Base-by-base conservation (phyloP, 352 stramenopile species). In the Globisporangium middletonii region DNA sequence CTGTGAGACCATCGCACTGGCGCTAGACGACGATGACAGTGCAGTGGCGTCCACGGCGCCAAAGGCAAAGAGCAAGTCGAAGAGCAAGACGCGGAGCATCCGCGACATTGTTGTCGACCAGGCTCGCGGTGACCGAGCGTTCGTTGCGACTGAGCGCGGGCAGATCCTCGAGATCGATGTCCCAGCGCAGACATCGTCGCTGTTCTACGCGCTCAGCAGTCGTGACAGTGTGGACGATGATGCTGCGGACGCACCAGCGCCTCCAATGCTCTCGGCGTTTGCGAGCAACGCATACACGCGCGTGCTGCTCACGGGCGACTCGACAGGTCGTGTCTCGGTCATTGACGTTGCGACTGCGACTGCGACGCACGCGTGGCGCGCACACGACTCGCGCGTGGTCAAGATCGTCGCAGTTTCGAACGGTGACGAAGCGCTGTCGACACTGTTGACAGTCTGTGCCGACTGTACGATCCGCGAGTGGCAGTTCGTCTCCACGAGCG, bases 391-490 rank as follows among this genome's bases (percentile, higher is more conserved):
- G 9, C 75, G 83, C 3, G 66, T 92, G 54, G 81, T 93, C 69
- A 90, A 89, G 55, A 68, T 93, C 35, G 84, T 78, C 72, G 92
- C 81, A 78, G 45, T 75, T 7, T 49, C 37, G 13, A 18, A 46
- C 11, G 45, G 37, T 6, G 55, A 67, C 3, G 60, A 44, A 59
- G 64, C n/a, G 72, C 16, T 9, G 3, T 28, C 43, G n/a, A 48
- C 75, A 28, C 55, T 94, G 1, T 80, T 92, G 55, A 75, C 85
- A 7, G 79, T 78, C 53, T 76, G 68, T 48, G 77, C 78, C 6
- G 81, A 82, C 43, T 76, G 83, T 1, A 63, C 63, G n/a, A 65
- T 95, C 8, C 56, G 57, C 41, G 83, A 94, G 57, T 95, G 83
- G 82, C 63, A 57, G 4, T 55, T 69, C 43, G 49, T 49, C n/a